Base-by-base conservation (phyloP, 306 rosid species). In the Abrus pulchellus region DNA sequence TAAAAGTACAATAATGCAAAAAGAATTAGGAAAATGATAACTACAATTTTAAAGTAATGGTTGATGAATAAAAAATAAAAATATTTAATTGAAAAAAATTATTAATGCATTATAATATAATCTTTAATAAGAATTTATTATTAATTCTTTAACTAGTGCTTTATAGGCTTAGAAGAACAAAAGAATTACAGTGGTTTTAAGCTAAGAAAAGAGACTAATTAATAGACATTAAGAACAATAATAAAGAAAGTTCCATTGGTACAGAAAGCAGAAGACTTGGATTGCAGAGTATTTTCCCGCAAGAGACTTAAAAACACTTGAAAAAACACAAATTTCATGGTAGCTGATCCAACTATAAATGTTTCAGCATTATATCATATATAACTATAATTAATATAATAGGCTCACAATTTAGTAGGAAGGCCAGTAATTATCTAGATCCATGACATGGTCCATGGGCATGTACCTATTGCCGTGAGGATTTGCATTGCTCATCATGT, bases 401-500 rank as follows among this genome's bases (percentile, higher is more conserved):
- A 29, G 1, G 6, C 56, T 5, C 3, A 5, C 7, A 29, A 68
- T 44, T 68, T 6, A 68, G 29, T 68, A 68, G 9, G 74, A 68
- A 30, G 75, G 45, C 75, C 75, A 69, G 45, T 69, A 69, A 32
- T 3, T 48, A 14, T 69, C 75, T 1, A 69, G 45, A 69, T 69
- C 60, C 60, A 69, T 7, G 60, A 44, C 48, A 33, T 69, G 40
- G 30, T 69, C 75, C 45, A 69, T 32, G 32, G 30, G 45, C 44
- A 69, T 48, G 30, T 11, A 69, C 59, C 75, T 32, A 49, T 68
- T 45, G 5, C 53, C 63, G 27, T 40, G 40, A 71, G 72, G 29
- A 40, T 80, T 80, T 38, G 57, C 30, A 62, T 14, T 62, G 61
- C 20, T 40, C 56, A 80, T 40, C 56, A 80, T 68, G 5, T 61